phyloP scores from a whole-genome alignment of 225 moss, liverwort and hornwort species.

The Pseudisothecium myosuroides region DNA sequence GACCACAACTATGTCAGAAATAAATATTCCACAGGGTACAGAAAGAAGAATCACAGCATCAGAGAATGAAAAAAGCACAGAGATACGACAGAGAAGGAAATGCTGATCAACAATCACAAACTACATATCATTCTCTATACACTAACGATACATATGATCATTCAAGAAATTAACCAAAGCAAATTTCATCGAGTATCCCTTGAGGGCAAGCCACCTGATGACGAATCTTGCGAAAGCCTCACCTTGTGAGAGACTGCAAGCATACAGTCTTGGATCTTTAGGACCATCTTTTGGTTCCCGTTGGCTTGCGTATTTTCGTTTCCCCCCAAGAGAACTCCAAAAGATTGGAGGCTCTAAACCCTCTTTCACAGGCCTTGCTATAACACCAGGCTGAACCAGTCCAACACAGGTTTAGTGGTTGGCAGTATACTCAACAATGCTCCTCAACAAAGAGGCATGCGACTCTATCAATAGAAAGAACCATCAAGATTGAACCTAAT shows the following conservation, averaged over 20 bases:
- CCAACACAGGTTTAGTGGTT: neutral
- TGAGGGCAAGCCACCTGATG: neutral
- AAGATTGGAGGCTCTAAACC: slow-evolving; percentile 81
- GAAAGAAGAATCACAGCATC: neutral
- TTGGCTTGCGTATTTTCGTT: slow-evolving; percentile 64
- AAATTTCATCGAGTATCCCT: neutral
- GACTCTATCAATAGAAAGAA: neutral
- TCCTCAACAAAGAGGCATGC: neutral
- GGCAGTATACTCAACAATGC: neutral
- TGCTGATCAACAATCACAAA: neutral
- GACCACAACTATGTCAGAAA: slow-evolving; percentile 12
- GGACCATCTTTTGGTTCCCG: slow-evolving; percentile 54
- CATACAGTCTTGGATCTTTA: slow-evolving; percentile 74
- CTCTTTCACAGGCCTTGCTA: slow-evolving; percentile 76
- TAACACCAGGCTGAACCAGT: slow-evolving; percentile 35
- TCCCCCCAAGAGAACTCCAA: slow-evolving; percentile 94
- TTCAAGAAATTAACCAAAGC: neutral
- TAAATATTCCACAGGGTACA: neutral
- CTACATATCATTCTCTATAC: neutral
- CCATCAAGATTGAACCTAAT: neutral
- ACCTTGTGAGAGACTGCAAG: slow-evolving; percentile 60
- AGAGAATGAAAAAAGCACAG: neutral
- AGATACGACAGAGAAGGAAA: neutral
- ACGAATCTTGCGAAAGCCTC: neutral
- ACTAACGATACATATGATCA: neutral